Evolutionary conservation across 805 yeast genomes (phyloP).

Genomic region (Peterozyma xylosa): DNA sequence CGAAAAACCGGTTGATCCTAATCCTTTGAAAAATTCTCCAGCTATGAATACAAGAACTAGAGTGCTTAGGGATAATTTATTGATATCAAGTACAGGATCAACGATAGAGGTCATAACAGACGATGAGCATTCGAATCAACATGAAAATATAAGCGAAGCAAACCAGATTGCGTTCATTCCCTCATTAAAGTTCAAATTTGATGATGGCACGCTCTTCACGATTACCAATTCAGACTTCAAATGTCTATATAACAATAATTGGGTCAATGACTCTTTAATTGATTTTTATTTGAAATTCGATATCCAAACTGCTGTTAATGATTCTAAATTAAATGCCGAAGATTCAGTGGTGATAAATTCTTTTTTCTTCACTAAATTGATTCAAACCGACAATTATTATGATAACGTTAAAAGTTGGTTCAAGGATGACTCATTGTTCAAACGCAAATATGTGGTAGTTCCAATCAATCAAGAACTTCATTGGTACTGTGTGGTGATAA

Average conservation of each 20-base stretch:
- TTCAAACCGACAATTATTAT: conserved; percentile 36
- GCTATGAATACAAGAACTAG: too few species aligned
- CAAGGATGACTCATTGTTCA: conserved; percentile 47
- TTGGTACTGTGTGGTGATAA: conserved; percentile 81
- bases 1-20: too few species aligned
- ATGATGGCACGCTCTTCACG: conserved; percentile 44
- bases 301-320: conserved; percentile 23
- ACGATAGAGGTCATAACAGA: not conserved
- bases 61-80: too few species aligned
- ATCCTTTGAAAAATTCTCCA: too few species aligned
- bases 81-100: not conserved
- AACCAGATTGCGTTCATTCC: conserved; percentile 24
- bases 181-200: conserved; percentile 40
- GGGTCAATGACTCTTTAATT: conserved; percentile 85
- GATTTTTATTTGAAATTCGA: conserved; percentile 73
- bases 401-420: conserved; percentile 74
- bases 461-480: conserved; percentile 81
- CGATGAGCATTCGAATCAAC: conserved; percentile 5
- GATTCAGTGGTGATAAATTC: conserved; percentile 62
- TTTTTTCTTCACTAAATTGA: conserved; percentile 69
- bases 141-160: conserved; percentile 20
- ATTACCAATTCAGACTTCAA: conserved; percentile 67
- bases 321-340: conserved; percentile 20
- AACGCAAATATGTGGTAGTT: conserved; percentile 53
- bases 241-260: conserved; percentile 71